Base-by-base conservation (phyloP, 164 flowering plant species). In the Houttuynia cordata region DNA sequence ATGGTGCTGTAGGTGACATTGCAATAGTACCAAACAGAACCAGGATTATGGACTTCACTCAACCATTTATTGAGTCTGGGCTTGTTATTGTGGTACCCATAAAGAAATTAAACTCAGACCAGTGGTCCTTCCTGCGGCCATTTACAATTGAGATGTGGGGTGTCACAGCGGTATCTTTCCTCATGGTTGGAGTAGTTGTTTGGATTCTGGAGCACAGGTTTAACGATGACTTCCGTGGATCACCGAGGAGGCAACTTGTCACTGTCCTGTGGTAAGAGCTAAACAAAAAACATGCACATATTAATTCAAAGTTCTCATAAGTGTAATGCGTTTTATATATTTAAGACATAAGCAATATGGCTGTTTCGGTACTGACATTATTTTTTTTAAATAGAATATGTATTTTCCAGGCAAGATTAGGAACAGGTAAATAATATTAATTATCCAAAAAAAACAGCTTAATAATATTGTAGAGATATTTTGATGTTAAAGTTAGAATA, bases 21-120 rank as follows among this genome's bases (percentile, higher is more conserved):
- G 79, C 96, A 14, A 87, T 91, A 22, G 77, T 74, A 45, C 84
- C 85, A 10, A 70, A 79, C 59, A 65, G 93, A 60, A 85, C 96
- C 49, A 83, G 58, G 68, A 72, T 81, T 63, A 91, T 63, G 51
- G 97, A 91, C 76, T 91, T 87, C 59, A 87, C 97, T 13, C 96
- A 83, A 78, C 93, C 96, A 57, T 91, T 61, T 70, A 69, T 80
- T 24, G 86, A 78, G 59, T 91, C 96, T 13, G 97, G 97, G 4
- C 86, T 91, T 50, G 95, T 87, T 21, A 84, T 91, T 2, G 96
- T 91, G 64, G 96, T 84, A 8, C 83, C 91, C 20, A 76, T 83
- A 41, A 74, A 68, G 74, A 75, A 69, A 66, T 7, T 10, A 57
- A 68, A 83, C 41, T 77, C 93, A 0, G 68, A 69, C 68, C 81